Evolutionary conservation across 768 basidiomycete species (phyloP), one percentile per base, ranked within the genome.

Genomic region (Phlegmacium glaucopus): DNA sequence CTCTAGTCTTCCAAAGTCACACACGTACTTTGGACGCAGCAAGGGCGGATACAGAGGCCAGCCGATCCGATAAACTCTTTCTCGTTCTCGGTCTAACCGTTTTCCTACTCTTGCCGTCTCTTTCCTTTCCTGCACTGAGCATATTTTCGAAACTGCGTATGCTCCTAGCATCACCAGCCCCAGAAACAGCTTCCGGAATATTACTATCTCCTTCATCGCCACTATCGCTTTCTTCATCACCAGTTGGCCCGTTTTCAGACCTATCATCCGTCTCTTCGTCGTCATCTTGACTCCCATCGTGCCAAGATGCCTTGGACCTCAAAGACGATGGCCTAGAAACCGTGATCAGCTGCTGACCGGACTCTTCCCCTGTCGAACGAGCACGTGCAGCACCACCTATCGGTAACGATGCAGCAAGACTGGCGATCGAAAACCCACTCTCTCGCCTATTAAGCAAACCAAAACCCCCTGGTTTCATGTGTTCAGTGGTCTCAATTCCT

Each of bases 101-200:
- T 17, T 28, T 28, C 45, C 25, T 54, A 44, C 44, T 37, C 17
- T 45, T 50, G 29, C 42, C 22, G 22, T 5, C 40, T 13, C 69
- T 27, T 49, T 59, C 53, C 53, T 52, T 68, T 51, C 72, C 67
- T 30, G 72, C 70, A 59, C 74, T 82, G 75, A 91, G 71, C 90
- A 91, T 92, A 54, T 80, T 92, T 71, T 85, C 86, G 58, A 94
- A 93, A 61, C 91, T 94, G 54, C 81, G 71, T 44, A 94, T 87
- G 55, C 90, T 92, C 66, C 85, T 73, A 36, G 80, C 57, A 63
- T 91, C 90, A 61, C 42, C 67, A 54, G 48, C 70, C 60, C 38
- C 71, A 17, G 63, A 67, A 10, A 68, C 75, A 4, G 10, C 32
- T 11, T 64, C 69, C 6, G 57, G 22, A 22, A 22, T 3, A 3